A percentile compares a stretch with the other conserved stretches of the same genome.
These are phyloP conservation scores for Saturnispora mendoncae DNA, from an alignment of 805 yeast genomes.

Conservation along the genomic window DNA sequence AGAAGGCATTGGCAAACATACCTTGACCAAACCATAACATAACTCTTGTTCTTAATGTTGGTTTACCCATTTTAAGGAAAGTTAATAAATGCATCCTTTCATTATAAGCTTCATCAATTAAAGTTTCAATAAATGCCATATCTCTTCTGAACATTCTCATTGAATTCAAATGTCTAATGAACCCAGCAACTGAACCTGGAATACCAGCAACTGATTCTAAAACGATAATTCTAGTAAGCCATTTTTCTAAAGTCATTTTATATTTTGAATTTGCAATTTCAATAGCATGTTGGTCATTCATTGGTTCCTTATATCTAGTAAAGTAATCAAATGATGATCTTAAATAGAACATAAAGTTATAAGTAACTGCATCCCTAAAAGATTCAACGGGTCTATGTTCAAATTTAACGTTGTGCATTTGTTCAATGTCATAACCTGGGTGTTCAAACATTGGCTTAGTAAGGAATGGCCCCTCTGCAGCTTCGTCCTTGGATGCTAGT, in stretches of 20 bases:
- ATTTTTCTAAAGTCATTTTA: slow-evolving; percentile 51
- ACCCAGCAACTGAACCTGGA: slow-evolving; percentile 74
- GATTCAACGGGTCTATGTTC: slow-evolving; percentile 45
- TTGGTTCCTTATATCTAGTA: slow-evolving; percentile 59
- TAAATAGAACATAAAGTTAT: slow-evolving; percentile 34
- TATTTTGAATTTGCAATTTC: slow-evolving; percentile 26
- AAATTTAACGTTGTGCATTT: slow-evolving; percentile 35
- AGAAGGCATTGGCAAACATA: slow-evolving; percentile 58
- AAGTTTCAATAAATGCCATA: slow-evolving; percentile 67
- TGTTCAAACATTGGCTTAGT: slow-evolving; percentile 35
- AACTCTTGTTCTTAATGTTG: slow-evolving; percentile 46
- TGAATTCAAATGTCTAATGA: slow-evolving; percentile 59
- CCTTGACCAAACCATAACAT: slow-evolving; percentile 61
- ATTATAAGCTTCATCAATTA: slow-evolving; percentile 67
- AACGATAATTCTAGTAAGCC: slow-evolving; percentile 56
- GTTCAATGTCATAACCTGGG: slow-evolving; percentile 30
- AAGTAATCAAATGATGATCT: slow-evolving; percentile 48
- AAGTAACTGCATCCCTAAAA: slow-evolving; percentile 45
- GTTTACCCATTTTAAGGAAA: slow-evolving; percentile 55
- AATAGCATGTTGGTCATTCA: slow-evolving; percentile 26
- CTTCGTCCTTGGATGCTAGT: slow-evolving; percentile 10
- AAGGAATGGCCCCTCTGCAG: slow-evolving; percentile 15
- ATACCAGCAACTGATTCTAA: slow-evolving; percentile 70
- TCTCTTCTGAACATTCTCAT: slow-evolving; percentile 54
- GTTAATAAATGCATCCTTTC: slow-evolving; percentile 72